A percentile compares a stretch with the other conserved stretches of the same genome.
Evolutionary conservation across 108 stramenopile genomes (phyloP).

Genomic region (Skeletonema tropicum): DNA sequence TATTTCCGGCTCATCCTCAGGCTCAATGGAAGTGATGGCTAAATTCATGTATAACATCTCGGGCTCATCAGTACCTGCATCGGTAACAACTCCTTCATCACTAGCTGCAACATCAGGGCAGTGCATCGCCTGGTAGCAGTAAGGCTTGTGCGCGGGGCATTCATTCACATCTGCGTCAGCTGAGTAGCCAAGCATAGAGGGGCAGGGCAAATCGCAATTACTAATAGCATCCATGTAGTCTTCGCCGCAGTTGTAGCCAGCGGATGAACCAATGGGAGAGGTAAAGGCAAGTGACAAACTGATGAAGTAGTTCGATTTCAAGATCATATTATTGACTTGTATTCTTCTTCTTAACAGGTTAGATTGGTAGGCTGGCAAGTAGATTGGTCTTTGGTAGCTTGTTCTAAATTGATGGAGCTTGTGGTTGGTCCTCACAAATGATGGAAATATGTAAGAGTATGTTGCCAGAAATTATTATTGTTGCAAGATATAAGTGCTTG

Average conservation of each 20-base stretch:
- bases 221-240: constrained; percentile 20
- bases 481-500: background rate
- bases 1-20: background rate
- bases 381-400: background rate
- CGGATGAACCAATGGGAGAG: background rate
- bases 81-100: background rate
- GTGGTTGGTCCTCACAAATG: background rate
- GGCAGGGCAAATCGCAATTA: constrained; percentile 20
- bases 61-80: background rate
- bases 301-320: background rate
- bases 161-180: constrained; percentile 10
- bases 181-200: constrained; percentile 16
- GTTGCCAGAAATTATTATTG: too few relatives aligned
- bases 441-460: background rate
- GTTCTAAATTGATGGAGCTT: background rate
- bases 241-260: constrained; percentile 23
- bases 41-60: background rate
- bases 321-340: background rate
- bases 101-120: background rate
- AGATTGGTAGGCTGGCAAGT: background rate
- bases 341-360: background rate
- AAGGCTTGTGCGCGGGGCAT: constrained; percentile 31
- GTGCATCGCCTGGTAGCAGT: constrained; percentile 8
- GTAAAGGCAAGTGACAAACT: background rate
- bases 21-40: background rate